Evolutionary conservation across 257 asterid species (phyloP).

Genomic region (Knoxia roxburghii): DNA sequence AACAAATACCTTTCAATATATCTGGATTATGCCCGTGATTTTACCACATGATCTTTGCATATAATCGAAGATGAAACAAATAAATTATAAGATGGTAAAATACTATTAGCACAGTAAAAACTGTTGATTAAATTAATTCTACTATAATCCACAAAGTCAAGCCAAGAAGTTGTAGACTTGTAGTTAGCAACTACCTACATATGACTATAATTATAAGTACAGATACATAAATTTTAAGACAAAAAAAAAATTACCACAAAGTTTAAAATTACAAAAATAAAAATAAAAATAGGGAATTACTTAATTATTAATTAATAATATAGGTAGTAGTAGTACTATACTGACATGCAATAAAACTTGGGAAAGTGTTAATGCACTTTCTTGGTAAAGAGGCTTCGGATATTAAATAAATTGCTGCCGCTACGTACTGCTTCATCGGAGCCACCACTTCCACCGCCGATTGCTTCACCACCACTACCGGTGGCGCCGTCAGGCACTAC

Average conservation of each 20-base stretch:
- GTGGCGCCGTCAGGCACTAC: constrained; percentile 18
- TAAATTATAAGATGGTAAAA: too few species aligned
- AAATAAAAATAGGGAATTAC: background rate
- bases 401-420: constrained; percentile 55
- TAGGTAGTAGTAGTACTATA: background rate
- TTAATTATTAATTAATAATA: background rate
- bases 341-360: constrained; percentile 11
- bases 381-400: constrained; percentile 69
- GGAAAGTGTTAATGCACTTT: constrained; percentile 51
- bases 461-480: constrained; percentile 4
- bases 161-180: too few species aligned
- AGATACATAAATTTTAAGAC: too few species aligned
- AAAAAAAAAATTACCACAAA: background rate
- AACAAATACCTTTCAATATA: too few species aligned
- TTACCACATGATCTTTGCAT: too few species aligned
- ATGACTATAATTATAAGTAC: background rate
- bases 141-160: too few species aligned
- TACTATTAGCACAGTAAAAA: too few species aligned
- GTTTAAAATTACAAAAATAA: too few species aligned
- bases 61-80: too few species aligned
- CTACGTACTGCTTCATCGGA: constrained; percentile 68
- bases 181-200: background rate
- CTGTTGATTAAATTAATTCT: too few species aligned
- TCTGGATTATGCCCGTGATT: too few species aligned
- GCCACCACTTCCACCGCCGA: constrained; percentile 27